Evolutionary conservation across 2,329 filamentous ascomycete species (phyloP).

Genomic region (Colletotrichum cuscutae): DNA sequence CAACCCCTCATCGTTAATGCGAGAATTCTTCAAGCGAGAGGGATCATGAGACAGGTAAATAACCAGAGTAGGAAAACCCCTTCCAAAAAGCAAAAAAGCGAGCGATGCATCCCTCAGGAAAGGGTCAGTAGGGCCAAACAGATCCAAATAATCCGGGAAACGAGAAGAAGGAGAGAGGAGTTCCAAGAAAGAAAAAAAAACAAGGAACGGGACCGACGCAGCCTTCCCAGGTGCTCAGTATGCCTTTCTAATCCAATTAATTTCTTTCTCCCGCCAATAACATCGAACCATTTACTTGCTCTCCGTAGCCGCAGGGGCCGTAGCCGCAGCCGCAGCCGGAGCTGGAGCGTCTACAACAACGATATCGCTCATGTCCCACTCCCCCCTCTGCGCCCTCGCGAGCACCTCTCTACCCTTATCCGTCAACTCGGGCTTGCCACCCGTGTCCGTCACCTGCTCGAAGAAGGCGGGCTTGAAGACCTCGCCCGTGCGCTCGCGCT

Average conservation of each 20-base stretch:
- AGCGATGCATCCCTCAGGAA: neutral
- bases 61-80: too few species aligned
- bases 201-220: neutral
- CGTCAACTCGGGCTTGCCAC: slow-evolving; percentile 65
- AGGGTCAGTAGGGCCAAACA: neutral
- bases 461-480: slow-evolving; percentile 93
- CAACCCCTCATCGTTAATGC: neutral
- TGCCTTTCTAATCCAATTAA: neutral
- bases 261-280: neutral
- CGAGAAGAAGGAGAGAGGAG: neutral
- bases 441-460: slow-evolving; percentile 66
- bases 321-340: neutral
- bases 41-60: neutral
- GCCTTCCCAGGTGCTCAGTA: slow-evolving; percentile 1
- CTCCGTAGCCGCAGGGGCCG: neutral
- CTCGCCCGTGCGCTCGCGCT: slow-evolving; percentile 75
- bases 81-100: neutral
- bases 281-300: neutral
- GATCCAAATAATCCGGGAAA: neutral
- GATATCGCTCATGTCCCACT: slow-evolving; percentile 62
- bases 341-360: slow-evolving; percentile 35
- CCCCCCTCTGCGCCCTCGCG: slow-evolving; percentile 61
- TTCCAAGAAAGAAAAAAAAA: neutral
- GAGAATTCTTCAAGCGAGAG: neutral
- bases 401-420: slow-evolving; percentile 63